These are phyloP conservation scores for Zymoseptoria passerinii DNA, from an alignment of 2,329 filamentous ascomycete genomes.

Conservation along the genomic window DNA sequence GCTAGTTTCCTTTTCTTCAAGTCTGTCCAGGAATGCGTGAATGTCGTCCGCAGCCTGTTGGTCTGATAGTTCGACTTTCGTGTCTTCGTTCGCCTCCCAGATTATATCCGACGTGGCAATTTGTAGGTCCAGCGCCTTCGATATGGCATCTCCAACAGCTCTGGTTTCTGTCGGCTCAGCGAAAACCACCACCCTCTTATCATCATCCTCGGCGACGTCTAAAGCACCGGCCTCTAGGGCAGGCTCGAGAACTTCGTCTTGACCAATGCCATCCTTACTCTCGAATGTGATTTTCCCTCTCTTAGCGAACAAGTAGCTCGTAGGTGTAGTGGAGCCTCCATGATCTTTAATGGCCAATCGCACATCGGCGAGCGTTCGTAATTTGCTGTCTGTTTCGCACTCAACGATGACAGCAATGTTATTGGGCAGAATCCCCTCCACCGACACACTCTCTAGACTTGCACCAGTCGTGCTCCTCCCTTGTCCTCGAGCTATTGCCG, in stretches of 20 bases:
- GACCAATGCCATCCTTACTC: constrained; percentile 46
- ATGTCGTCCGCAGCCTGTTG: constrained; percentile 50
- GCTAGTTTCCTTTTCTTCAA: constrained; percentile 58
- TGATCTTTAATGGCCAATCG: constrained; percentile 61
- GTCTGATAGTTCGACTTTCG: constrained; percentile 55
- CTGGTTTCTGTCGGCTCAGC: constrained; percentile 60
- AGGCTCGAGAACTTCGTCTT: constrained; percentile 67
- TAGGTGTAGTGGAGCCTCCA: constrained; percentile 63
- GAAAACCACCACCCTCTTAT: constrained; percentile 63
- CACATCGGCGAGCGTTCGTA: constrained; percentile 64
- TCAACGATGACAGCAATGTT: constrained; percentile 72
- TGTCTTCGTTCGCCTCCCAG: constrained; percentile 77
- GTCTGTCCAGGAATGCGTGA: constrained; percentile 48
- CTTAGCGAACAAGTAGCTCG: constrained; percentile 76
- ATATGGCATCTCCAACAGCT: constrained; percentile 55
- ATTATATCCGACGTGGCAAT: constrained; percentile 72
- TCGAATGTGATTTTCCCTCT: constrained; percentile 68
- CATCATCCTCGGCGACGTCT: constrained; percentile 59
- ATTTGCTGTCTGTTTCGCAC: constrained; percentile 74
- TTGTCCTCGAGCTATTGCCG: constrained; percentile 79
- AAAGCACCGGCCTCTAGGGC: constrained; percentile 78
- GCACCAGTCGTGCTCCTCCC: constrained; percentile 68
- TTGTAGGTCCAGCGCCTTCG: constrained; percentile 54
- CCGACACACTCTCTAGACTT: constrained; percentile 64
- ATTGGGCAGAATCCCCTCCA: constrained; percentile 73